phyloP scores from a whole-genome alignment of 2,329 filamentous ascomycete species.

The Colletotrichum agaves region DNA sequence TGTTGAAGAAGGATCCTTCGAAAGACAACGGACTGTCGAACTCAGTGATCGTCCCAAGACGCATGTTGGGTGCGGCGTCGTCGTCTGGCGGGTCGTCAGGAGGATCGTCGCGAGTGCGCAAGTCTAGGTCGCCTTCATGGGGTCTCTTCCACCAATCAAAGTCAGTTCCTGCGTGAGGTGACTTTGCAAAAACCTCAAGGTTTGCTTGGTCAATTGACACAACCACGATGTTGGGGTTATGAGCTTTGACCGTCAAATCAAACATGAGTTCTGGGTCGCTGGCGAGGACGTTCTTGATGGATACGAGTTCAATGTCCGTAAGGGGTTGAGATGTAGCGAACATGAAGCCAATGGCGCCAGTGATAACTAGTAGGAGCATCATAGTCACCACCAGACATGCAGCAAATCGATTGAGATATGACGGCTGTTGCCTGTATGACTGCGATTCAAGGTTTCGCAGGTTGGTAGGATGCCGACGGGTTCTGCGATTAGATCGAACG shows the following conservation, averaged over 20 bases:
- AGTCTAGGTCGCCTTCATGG: conserved; percentile 39
- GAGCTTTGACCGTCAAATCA: conserved; percentile 85
- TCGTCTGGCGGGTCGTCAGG: conserved; percentile 71
- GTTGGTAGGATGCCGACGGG: conserved; percentile 64
- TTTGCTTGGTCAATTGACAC: conserved; percentile 89
- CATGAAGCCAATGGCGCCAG: conserved; percentile 88
- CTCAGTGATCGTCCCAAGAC: conserved; percentile 86
- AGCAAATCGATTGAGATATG: conserved; percentile 79
- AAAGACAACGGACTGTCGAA: conserved; percentile 92
- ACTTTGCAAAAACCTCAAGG: conserved; percentile 94
- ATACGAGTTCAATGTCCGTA: conserved; percentile 78
- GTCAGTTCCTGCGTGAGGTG: conserved; percentile 82
- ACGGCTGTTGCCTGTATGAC: conserved; percentile 69
- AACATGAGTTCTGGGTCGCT: conserved; percentile 96
- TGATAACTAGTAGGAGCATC: conserved; percentile 82
- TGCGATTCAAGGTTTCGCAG: conserved; percentile 80
- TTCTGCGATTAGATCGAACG: conserved; percentile 67
- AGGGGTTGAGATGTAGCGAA: conserved; percentile 92
- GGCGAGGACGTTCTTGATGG: conserved; percentile 89
- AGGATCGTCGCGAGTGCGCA: conserved; percentile 47
- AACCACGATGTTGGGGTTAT: conserved; percentile 93
- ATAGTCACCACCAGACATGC: conserved; percentile 87
- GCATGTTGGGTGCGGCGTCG: conserved; percentile 81
- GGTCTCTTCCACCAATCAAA: conserved; percentile 68
- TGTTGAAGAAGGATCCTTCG: conserved; percentile 88